Evolutionary conservation across 176 grass and related monocot species (phyloP).

Genomic region (Poa annua): DNA sequence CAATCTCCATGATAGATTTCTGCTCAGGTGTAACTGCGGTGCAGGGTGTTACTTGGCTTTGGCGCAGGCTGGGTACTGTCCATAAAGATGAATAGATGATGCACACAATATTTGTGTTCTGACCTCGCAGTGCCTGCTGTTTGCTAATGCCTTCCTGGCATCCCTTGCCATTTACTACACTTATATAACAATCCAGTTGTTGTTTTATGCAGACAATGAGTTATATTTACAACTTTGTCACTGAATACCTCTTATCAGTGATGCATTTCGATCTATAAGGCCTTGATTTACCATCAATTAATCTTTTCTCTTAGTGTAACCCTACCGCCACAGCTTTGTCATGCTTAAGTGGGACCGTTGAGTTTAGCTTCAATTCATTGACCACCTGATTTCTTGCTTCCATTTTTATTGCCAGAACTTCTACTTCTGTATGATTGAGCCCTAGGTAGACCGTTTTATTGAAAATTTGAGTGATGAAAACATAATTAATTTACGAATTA

Average conservation of each 20-base stretch:
- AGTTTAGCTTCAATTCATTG: neutral
- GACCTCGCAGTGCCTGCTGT: constrained; percentile 41
- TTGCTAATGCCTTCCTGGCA: constrained; percentile 40
- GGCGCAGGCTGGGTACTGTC: constrained; percentile 38
- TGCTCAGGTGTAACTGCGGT: constrained; percentile 29
- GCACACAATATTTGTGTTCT: constrained; percentile 30
- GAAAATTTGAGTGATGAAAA: neutral
- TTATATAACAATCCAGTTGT: neutral
- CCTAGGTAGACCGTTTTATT: neutral
- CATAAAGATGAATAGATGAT: constrained; percentile 37
- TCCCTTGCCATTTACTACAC: constrained; percentile 41
- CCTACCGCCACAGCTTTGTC: neutral
- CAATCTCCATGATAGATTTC: constrained; percentile 34
- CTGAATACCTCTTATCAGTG: neutral
- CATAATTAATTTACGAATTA: neutral
- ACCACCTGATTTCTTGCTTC: neutral
- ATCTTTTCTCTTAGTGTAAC: neutral
- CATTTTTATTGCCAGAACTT: neutral
- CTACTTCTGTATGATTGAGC: neutral
- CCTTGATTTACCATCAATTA: neutral
- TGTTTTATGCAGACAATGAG: constrained; percentile 21
- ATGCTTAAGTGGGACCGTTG: neutral
- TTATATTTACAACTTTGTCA: neutral
- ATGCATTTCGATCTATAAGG: neutral
- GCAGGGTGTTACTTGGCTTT: constrained; percentile 43